phyloP scores from a whole-genome alignment of 306 rosid species.

The Gynostemma pentaphyllum region DNA sequence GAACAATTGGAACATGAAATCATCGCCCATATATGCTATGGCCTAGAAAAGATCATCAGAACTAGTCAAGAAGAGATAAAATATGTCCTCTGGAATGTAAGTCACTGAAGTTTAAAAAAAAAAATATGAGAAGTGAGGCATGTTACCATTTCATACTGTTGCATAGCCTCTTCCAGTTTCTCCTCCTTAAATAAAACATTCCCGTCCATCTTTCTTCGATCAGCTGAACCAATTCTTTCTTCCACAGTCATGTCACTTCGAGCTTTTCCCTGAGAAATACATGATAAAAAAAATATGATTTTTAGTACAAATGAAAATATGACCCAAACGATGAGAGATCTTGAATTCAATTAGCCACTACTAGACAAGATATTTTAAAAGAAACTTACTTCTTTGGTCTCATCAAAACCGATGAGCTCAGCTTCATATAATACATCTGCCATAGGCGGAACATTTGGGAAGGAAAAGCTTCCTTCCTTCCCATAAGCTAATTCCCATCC shows the following conservation, averaged over 20 bases:
- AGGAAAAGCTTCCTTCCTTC: constrained; percentile 76
- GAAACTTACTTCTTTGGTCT: constrained; percentile 58
- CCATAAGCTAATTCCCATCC: constrained; percentile 96
- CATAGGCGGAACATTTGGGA: constrained; percentile 92
- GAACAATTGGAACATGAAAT: constrained; percentile 93
- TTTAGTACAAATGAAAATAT: not conserved
- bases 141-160: constrained; percentile 93
- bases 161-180: constrained; percentile 95
- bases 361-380: not conserved
- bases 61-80: constrained; percentile 6
- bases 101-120: not conserved
- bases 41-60: constrained; percentile 37
- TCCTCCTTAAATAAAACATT: constrained; percentile 75
- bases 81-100: not conserved
- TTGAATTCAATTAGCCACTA: not conserved
- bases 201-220: constrained; percentile 86
- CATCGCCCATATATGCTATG: constrained; percentile 88
- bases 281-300: not conserved
- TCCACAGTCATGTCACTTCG: constrained; percentile 94
- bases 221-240: constrained; percentile 88
- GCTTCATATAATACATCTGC: constrained; percentile 87
- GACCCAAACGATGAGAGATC: not conserved
- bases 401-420: constrained; percentile 90
- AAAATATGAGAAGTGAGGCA: constrained; percentile 20
- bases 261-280: constrained; percentile 52